A percentile compares a stretch with the other conserved stretches of the same genome.
Evolutionary conservation across 2,329 filamentous ascomycete genomes (phyloP).

Genomic region (Ophiostoma ips): DNA sequence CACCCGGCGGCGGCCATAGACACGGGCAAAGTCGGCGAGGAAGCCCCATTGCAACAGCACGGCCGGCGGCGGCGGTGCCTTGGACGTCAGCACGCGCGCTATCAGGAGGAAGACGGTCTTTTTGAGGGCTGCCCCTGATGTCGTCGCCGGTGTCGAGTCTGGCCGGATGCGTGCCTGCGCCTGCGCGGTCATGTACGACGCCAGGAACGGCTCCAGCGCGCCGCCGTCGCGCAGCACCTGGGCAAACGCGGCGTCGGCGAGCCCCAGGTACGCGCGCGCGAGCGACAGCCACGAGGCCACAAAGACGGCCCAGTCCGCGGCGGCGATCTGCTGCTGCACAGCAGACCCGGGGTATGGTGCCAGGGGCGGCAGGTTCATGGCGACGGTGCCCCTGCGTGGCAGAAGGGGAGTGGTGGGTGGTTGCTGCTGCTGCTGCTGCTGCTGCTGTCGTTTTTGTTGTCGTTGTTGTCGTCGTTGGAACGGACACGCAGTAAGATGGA

Average conservation of each 20-base stretch:
- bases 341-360: constrained; percentile 58
- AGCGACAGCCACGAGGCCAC: constrained; percentile 64
- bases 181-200: constrained; percentile 48
- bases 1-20: constrained; percentile 50
- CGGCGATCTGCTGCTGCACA: constrained; percentile 47
- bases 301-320: constrained; percentile 64
- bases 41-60: constrained; percentile 50
- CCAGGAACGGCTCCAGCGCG: constrained; percentile 44
- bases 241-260: constrained; percentile 42
- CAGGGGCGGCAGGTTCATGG: constrained; percentile 46
- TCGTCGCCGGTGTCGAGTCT: constrained; percentile 17
- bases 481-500: too few relatives aligned
- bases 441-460: too few relatives aligned
- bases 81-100: constrained; percentile 29
- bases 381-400: background rate
- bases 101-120: constrained; percentile 52
- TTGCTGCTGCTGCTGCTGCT: too few relatives aligned
- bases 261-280: constrained; percentile 47
- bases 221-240: constrained; percentile 33
- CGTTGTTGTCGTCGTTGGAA: too few relatives aligned
- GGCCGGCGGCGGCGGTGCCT: background rate
- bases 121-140: constrained; percentile 29
- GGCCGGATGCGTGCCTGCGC: constrained; percentile 19
- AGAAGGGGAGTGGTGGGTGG: background rate
- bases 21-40: constrained; percentile 51